phyloP scores from a whole-genome alignment of 164 flowering plant genomes.

The Aristolochia fimbriata region DNA sequence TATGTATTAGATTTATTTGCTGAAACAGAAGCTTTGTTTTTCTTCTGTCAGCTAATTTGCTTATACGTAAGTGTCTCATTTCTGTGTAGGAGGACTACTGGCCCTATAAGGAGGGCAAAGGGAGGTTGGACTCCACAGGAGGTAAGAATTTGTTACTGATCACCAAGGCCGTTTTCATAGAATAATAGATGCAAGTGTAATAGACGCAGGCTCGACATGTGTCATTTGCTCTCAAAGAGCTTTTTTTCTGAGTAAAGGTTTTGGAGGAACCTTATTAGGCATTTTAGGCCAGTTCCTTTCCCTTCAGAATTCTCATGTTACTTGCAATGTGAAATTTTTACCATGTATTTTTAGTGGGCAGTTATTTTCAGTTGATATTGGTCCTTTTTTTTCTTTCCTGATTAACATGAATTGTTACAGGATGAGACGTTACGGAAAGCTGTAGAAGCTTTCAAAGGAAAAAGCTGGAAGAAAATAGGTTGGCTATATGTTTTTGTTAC shows the following conservation, averaged over 20 bases:
- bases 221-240: too few species aligned
- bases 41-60: background rate
- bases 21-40: background rate
- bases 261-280: too few species aligned
- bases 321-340: too few species aligned
- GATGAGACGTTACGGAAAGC: conserved; percentile 85
- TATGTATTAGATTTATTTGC: background rate
- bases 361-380: too few species aligned
- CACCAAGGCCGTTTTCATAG: too few species aligned
- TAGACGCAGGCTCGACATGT: background rate
- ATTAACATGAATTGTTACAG: conserved; percentile 24
- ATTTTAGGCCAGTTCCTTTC: too few species aligned
- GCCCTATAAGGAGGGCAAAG: conserved; percentile 91
- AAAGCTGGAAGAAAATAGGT: conserved; percentile 99
- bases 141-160: conserved; percentile 30
- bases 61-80: conserved; percentile 1
- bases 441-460: conserved; percentile 65
- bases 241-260: too few species aligned
- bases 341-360: too few species aligned
- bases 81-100: conserved; percentile 67
- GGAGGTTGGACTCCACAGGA: conserved; percentile 97
- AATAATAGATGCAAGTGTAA: too few species aligned
- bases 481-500: conserved; percentile 4
- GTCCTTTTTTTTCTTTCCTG: background rate
- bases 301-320: too few species aligned